Percentiles rank a stretch among this genome's conserved stretches.
Conservation (phyloP, 2,329 filamentous ascomycete species). For the Pseudogymnoascus sp. region DNA sequence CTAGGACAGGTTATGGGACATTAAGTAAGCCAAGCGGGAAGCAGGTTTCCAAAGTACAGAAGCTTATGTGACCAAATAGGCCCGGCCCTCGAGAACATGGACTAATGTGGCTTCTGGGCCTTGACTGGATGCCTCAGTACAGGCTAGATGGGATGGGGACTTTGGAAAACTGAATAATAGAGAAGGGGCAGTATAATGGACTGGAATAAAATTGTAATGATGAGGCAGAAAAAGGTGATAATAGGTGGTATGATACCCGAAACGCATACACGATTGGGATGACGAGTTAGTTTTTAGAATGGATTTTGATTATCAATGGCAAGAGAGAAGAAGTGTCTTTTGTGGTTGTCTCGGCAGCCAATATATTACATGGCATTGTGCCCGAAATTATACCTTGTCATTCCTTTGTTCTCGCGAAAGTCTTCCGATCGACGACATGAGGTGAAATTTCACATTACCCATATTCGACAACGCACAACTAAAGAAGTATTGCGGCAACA, state of each 20-base stretch:
- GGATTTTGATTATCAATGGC: not conserved
- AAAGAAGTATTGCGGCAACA: too few relatives aligned
- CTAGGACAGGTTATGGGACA: not conserved
- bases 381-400: too few relatives aligned
- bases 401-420: too few relatives aligned
- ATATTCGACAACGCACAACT: too few relatives aligned
- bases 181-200: not conserved
- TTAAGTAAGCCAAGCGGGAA: not conserved
- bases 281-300: not conserved
- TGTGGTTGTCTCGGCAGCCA: not conserved
- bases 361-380: not conserved
- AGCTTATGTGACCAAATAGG: not conserved
- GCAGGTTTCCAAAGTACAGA: not conserved
- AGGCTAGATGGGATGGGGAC: not conserved
- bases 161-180: not conserved
- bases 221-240: not conserved
- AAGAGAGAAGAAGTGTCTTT: not conserved
- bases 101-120: not conserved
- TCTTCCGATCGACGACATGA: too few relatives aligned
- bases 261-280: not conserved
- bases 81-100: not conserved
- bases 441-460: too few relatives aligned
- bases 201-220: not conserved
- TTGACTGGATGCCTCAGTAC: not conserved
- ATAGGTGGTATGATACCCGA: not conserved